Base-by-base conservation (phyloP, 2,329 filamentous ascomycete species). In the Colletotrichum gigasporum region DNA sequence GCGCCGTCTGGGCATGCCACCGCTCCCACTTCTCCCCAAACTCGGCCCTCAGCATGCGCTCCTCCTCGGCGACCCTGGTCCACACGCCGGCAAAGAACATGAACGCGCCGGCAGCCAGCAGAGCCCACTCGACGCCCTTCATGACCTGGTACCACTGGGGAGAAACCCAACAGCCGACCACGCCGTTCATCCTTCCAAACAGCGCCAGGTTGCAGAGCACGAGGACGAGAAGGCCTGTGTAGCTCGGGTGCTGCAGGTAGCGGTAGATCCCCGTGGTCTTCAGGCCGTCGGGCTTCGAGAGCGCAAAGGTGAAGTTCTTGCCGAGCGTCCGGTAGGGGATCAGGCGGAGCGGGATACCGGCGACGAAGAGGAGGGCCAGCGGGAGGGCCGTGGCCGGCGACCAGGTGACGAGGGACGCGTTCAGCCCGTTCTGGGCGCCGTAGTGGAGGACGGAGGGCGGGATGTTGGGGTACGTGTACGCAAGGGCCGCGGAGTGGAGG, bases 191-290 rank as follows among this genome's bases (percentile, higher is more conserved):
- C 1, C 81, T 69, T 12, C 71, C 57, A 6, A 82, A 69, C 4
- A 85, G 60, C 1, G 70, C 57, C 1, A 70, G 34, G 53, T 76
- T 75, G 41, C 65, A 70, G 2, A 74, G 12, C 1, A 77, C 53
- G 0, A 85, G 66, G 3, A 80, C 28, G 0, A 76, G 9, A 2
- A 80, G 44, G 0, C 81, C 84, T 0, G 79, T 80, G 62, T 87
- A 87, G 57, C 83, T 83, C 2, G 84, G 83, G 68, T 87, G 83
- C 68, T 85, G 83, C 3, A 85, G 71, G 64, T 80, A 82, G 16
- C 67, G 65, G 64, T 86, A 86, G 2, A 86, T 71, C 0, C 84
- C 84, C 1, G 68, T 72, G 0, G 82, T 86, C 11, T 78, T 75
- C 7, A 87, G 71, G 1, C 71, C 67, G 60, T 82, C 76, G 1